Evolutionary conservation across 352 stramenopile species (phyloP).

Genomic region (Phytophthora ramorum): DNA sequence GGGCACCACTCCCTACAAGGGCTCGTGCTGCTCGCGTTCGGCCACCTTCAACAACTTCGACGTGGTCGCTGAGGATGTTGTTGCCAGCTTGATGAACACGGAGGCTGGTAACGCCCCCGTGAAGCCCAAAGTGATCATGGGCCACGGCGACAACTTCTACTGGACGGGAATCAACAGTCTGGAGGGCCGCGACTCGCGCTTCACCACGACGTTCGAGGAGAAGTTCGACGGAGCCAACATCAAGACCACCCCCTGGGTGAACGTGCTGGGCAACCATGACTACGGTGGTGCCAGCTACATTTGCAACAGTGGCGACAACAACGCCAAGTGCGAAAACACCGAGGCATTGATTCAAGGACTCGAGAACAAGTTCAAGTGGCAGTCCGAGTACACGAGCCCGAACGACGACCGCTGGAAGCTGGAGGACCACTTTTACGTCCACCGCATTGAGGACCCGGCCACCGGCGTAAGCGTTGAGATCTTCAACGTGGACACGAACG

Average conservation of each 20-base stretch:
- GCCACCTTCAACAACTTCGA: constrained; percentile 31
- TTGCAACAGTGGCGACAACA: constrained; percentile 14
- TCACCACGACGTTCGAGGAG: constrained; percentile 26
- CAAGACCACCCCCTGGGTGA: constrained; percentile 16
- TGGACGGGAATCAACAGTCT: constrained; percentile 33
- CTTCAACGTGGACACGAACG: constrained; percentile 30
- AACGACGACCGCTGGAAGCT: constrained; percentile 25
- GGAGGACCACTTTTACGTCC: constrained; percentile 25
- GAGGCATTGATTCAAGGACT: constrained; percentile 17
- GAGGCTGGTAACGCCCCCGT: constrained; percentile 10
- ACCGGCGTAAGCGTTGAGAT: constrained; percentile 28
- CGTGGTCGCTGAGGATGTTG: constrained; percentile 23
- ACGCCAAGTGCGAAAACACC: constrained; percentile 14
- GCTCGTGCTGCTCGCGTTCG: constrained; percentile 25
- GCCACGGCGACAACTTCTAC: constrained; percentile 37
- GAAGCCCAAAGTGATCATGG: constrained; percentile 24
- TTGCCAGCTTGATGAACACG: constrained; percentile 30
- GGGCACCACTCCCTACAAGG: constrained; percentile 14
- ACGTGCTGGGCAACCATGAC: constrained; percentile 33
- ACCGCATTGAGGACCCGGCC: constrained; percentile 13
- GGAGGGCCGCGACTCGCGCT: constrained; percentile 15
- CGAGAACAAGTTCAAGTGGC: constrained; percentile 32
- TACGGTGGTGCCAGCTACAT: constrained; percentile 29
- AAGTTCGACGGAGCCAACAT: constrained; percentile 26
- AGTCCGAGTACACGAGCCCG: constrained; percentile 18